Evolutionary conservation across 176 grass and related monocot species (phyloP).

Genomic region (Avena atlantica): DNA sequence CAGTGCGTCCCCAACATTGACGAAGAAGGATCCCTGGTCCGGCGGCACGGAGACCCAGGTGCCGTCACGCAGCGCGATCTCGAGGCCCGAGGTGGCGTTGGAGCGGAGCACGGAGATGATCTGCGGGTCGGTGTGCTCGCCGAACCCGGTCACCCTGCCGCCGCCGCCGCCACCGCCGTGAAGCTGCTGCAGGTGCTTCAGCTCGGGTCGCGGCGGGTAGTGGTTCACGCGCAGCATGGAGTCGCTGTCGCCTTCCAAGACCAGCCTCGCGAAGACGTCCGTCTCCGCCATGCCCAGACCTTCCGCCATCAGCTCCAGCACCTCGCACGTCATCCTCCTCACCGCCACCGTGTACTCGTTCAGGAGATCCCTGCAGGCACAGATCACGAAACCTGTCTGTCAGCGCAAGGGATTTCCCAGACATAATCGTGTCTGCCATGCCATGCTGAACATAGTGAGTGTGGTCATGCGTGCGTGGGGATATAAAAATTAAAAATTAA

Average conservation of each 20-base stretch:
- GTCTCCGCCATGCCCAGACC: constrained; percentile 49
- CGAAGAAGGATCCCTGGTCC: constrained; percentile 65
- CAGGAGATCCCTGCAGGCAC: constrained; percentile 47
- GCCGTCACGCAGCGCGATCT: constrained; percentile 71
- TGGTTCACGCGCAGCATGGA: constrained; percentile 75
- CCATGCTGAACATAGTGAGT: neutral
- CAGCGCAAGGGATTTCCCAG: neutral
- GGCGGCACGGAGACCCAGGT: constrained; percentile 68
- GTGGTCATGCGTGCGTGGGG: neutral
- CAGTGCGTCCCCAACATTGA: constrained; percentile 76
- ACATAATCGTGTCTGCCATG: neutral
- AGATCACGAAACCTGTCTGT: neutral
- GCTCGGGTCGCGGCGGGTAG: constrained; percentile 59
- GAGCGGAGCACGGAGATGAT: constrained; percentile 81
- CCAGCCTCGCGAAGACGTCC: constrained; percentile 41
- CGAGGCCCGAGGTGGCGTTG: constrained; percentile 62
- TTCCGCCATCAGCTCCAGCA: constrained; percentile 76
- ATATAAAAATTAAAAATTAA: neutral
- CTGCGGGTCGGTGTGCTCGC: constrained; percentile 94
- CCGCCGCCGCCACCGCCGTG: neutral
- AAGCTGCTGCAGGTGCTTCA: constrained; percentile 19
- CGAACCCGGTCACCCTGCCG: constrained; percentile 64
- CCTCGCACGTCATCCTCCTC: constrained; percentile 50
- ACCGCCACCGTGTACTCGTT: constrained; percentile 66
- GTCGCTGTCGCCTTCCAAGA: constrained; percentile 64